Evolutionary conservation across 2,329 filamentous ascomycete species (phyloP), one percentile per base, ranked within the genome.

Genomic region (Ceratocystiopsis sp.): DNA sequence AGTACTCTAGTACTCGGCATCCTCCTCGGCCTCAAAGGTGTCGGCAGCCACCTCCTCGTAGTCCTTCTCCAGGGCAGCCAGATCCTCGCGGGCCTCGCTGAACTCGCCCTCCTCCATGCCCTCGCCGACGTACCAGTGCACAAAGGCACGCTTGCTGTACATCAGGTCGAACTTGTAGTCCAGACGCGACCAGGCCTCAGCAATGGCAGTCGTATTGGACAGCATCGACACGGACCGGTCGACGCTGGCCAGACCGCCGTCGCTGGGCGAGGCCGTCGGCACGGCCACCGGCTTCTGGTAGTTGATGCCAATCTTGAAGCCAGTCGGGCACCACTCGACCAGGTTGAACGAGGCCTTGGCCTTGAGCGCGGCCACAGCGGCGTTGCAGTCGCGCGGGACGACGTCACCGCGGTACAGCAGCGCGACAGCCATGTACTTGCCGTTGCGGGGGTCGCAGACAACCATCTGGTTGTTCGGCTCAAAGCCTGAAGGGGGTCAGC

Each of bases 31-130:
- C 52, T 78, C 67, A 50, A 67, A 64, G 51, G 79, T 83, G 62
- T 87, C 82, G 58, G 69, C 73, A 48, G 81, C 82, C 53, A 87
- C 82, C 69, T 87, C 83, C 63, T 86, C 82, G 59, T 89, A 89
- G 55, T 89, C 83, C 68, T 80, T 84, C 70, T 89, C 84, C 33
- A 91, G 69, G 40, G 84, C 84, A 49, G 84, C 84, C 48, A 91
- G 71, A 69, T 98, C 91, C 71, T 98, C 91, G 64, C 91, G 87
- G 52, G 91, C 91, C 74, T 98, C 91, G 45, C 85, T 93, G 78
- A 98, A 98, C 69, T 98, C 91, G 66, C 91, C 91, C 67, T 98
- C 91, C 75, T 98, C 91, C 91, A 98, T 98, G 78, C 91, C 91
- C 75, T 96, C 91, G 71, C 91, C 91, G 61, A 98, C 91, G 59